These are phyloP conservation scores for Yamadazyma sp. DNA, from an alignment of 805 yeast genomes.

Conservation along the genomic window DNA sequence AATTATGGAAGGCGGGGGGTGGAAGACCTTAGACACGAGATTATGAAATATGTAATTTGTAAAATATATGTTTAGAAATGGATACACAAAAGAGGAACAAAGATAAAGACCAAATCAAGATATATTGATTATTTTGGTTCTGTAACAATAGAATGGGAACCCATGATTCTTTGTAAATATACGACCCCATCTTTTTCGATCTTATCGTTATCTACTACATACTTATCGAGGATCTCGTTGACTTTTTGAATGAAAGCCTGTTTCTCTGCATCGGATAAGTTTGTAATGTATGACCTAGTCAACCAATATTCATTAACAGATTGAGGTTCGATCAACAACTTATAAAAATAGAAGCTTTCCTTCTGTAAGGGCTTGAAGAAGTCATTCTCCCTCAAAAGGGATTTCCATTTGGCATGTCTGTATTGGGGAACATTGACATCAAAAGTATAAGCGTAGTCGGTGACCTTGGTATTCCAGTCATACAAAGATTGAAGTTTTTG, in stretches of 20 bases:
- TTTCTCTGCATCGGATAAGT: conserved; percentile 36
- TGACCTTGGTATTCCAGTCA: conserved; percentile 33
- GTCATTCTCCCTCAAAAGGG: conserved; percentile 28
- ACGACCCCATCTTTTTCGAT: conserved; percentile 12
- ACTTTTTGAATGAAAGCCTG: conserved; percentile 25
- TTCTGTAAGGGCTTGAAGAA: conserved; percentile 30
- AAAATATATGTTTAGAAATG: too few species aligned
- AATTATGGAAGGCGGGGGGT: too few species aligned
- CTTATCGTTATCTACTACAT: conserved; percentile 13
- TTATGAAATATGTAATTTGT: too few species aligned
- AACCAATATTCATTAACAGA: conserved; percentile 49
- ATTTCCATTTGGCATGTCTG: conserved; percentile 46
- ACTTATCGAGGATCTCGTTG: conserved; percentile 23
- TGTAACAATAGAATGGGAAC: conserved; percentile 20
- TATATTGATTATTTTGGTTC: conserved; percentile 2
- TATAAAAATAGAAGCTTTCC: conserved; percentile 31
- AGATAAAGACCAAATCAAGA: not conserved
- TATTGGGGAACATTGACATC: conserved; percentile 57
- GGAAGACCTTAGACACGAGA: too few species aligned
- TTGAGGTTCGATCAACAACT: conserved; percentile 28
- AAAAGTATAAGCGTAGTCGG: conserved; percentile 28
- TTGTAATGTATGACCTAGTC: conserved; percentile 54
- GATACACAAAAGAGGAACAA: too few species aligned
- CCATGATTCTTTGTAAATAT: conserved; percentile 23
- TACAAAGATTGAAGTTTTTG: conserved; percentile 1